phyloP scores from a whole-genome alignment of 352 stramenopile genomes.

The Hyaloperonospora arabidopsidis region DNA sequence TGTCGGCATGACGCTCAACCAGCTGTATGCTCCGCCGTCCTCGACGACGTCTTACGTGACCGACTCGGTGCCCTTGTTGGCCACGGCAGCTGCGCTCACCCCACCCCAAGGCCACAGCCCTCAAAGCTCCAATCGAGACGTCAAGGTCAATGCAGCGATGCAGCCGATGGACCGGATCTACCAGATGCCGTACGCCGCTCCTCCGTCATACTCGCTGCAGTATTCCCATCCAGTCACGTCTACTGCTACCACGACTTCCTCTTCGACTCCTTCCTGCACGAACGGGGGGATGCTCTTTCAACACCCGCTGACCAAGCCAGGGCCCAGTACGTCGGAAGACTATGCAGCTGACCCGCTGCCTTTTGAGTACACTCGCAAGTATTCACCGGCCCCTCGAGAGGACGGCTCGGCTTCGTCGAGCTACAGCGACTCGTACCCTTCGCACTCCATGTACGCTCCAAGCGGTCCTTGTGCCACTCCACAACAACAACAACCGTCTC shows the following conservation, averaged over 20 bases:
- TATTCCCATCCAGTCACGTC: slow-evolving; percentile 4
- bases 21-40: slow-evolving; percentile 49
- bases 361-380: slow-evolving; percentile 68
- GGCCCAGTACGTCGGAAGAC: slow-evolving; percentile 38
- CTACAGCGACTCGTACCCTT: slow-evolving; percentile 34
- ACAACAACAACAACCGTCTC: not conserved
- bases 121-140: slow-evolving; percentile 10
- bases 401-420: slow-evolving; percentile 16
- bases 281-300: too few species aligned
- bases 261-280: too few species aligned
- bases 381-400: slow-evolving; percentile 22
- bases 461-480: slow-evolving; percentile 7
- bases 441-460: slow-evolving; percentile 25
- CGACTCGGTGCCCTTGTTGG: slow-evolving; percentile 4
- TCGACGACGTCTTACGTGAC: slow-evolving; percentile 23
- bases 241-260: too few species aligned
- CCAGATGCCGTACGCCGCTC: slow-evolving; percentile 22
- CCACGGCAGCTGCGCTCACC: slow-evolving; percentile 4
- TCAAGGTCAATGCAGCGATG: slow-evolving; percentile 7
- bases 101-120: slow-evolving; percentile 28
- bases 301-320: slow-evolving; percentile 18
- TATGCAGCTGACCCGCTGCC: slow-evolving; percentile 70
- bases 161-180: slow-evolving; percentile 26
- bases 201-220: slow-evolving; percentile 13
- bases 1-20: slow-evolving; percentile 65